Conservation (phyloP, 2,329 filamentous ascomycete species). For the Cryphonectria naterciae region DNA sequence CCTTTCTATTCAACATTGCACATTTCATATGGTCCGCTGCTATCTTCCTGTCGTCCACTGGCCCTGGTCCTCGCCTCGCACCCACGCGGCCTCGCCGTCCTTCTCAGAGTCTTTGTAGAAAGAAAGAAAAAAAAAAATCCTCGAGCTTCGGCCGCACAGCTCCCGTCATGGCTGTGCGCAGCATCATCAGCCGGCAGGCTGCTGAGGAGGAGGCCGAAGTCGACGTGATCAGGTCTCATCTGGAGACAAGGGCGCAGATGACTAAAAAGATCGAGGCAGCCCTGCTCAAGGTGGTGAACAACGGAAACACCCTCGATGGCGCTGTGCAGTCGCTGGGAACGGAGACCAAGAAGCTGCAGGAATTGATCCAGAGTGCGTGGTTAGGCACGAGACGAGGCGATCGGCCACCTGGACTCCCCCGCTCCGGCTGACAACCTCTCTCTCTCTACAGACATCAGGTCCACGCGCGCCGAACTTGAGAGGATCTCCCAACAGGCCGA, state of each 20-base stretch:
- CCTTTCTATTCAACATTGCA: neutral
- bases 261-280: conserved; percentile 96
- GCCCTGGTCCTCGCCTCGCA: neutral
- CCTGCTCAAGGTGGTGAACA: conserved; percentile 79
- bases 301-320: conserved; percentile 87
- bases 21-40: neutral
- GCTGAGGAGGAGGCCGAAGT: conserved; percentile 73
- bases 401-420: neutral
- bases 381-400: conserved; percentile 1
- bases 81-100: neutral
- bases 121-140: no score
- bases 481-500: conserved; percentile 88
- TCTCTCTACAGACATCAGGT: conserved; percentile 71
- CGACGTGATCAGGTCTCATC: conserved; percentile 70
- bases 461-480: conserved; percentile 84
- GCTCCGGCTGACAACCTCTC: conserved; percentile 11
- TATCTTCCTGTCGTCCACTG: neutral
- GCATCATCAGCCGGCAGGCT: conserved; percentile 51
- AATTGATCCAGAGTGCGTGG: conserved; percentile 75
- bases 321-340: conserved; percentile 91
- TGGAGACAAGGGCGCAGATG: conserved; percentile 90
- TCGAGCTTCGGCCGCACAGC: conserved; percentile 10
- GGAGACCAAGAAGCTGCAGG: conserved; percentile 87
- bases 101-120: neutral
- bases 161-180: conserved; percentile 56